Evolutionary conservation across 169 alveolate species (phyloP).

Genomic region (Babesia microti): DNA sequence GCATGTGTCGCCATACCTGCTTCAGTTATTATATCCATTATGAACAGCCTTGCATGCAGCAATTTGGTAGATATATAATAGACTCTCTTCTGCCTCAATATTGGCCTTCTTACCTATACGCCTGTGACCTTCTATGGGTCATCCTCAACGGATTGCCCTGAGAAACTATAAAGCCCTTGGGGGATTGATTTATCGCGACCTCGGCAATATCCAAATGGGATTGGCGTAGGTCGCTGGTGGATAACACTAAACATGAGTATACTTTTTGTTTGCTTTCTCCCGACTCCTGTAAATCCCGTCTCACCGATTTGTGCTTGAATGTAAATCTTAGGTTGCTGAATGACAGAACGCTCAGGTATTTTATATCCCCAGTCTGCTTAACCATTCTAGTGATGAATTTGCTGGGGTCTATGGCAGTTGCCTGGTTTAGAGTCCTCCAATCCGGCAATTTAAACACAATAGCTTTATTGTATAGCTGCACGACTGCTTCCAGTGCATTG

Average conservation of each 20-base stretch:
- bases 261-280: constrained; percentile 22
- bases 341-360: neutral
- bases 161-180: constrained; percentile 44
- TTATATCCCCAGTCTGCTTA: neutral
- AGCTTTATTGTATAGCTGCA: too few relatives aligned
- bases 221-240: constrained; percentile 4
- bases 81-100: constrained; percentile 38
- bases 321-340: constrained; percentile 10
- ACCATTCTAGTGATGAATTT: neutral
- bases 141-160: constrained; percentile 59
- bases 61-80: constrained; percentile 39
- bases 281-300: constrained; percentile 15
- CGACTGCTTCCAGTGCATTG: too few relatives aligned
- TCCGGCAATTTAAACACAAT: too few relatives aligned
- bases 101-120: constrained; percentile 35
- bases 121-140: constrained; percentile 52
- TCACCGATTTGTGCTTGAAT: constrained; percentile 10
- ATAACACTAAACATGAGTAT: constrained; percentile 21
- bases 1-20: constrained; percentile 46
- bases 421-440: too few relatives aligned
- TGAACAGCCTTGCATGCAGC: constrained; percentile 33
- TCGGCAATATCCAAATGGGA: constrained; percentile 6
- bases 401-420: neutral
- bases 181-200: constrained; percentile 16
- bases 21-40: constrained; percentile 16